Conservation (phyloP, 2,329 filamentous ascomycete genomes). For the Fonsecaea erecta region DNA sequence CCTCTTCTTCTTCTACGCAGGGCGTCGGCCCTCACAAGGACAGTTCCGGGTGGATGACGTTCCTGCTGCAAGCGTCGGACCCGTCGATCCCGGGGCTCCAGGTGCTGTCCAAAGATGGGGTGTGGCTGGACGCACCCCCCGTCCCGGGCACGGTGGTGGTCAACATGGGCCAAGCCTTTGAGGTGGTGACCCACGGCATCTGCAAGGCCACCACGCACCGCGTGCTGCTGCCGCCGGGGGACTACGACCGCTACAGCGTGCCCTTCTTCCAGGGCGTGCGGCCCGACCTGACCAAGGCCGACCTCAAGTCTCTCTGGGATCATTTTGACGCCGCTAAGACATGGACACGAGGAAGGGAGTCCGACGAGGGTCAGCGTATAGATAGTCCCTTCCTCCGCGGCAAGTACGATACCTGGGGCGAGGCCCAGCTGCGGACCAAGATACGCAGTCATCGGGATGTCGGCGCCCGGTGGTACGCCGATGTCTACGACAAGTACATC, state of each 20-base stretch:
- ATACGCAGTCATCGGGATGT: constrained; percentile 58
- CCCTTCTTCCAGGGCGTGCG: constrained; percentile 58
- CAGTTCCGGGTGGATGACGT: constrained; percentile 60
- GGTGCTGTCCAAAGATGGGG: constrained; percentile 52
- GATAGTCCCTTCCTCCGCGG: constrained; percentile 58
- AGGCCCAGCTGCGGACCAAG: constrained; percentile 60
- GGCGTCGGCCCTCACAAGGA: constrained; percentile 56
- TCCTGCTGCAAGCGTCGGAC: constrained; percentile 64
- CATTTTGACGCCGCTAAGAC: constrained; percentile 43
- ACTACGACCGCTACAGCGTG: constrained; percentile 49
- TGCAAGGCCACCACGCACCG: constrained; percentile 52
- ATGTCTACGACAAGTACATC: constrained; percentile 56
- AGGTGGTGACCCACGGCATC: constrained; percentile 49
- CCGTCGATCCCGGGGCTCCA: constrained; percentile 54
- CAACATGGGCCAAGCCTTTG: constrained; percentile 54
- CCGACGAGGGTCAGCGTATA: constrained; percentile 46
- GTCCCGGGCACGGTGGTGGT: constrained; percentile 52
- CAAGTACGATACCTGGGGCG: constrained; percentile 60
- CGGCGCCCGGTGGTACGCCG: constrained; percentile 53
- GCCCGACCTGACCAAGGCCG: constrained; percentile 51
- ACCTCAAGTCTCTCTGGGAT: constrained; percentile 46
- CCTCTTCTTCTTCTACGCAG: constrained; percentile 53
- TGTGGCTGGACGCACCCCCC: constrained; percentile 53
- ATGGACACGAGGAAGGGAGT: constrained; percentile 39
- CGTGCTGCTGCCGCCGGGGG: constrained; percentile 45